Evolutionary conservation across 2,329 filamentous ascomycete genomes (phyloP), one percentile per base, ranked within the genome.

Genomic region (Microdochium trichocladiopsis): DNA sequence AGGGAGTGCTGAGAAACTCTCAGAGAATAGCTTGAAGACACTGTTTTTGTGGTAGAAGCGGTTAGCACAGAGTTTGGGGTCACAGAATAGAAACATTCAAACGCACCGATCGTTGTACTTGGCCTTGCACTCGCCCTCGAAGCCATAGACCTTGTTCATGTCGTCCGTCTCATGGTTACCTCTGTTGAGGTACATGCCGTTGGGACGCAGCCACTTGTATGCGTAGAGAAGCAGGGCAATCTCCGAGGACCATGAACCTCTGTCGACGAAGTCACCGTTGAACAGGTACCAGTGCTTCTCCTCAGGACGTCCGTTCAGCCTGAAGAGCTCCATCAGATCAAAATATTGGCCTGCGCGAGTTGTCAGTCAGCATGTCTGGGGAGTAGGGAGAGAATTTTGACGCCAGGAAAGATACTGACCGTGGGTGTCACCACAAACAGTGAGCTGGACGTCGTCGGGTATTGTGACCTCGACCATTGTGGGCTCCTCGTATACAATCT

Each of bases 111-210:
- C 94, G 68, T 90, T 96, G 72, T 99, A 99, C 74, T 99, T 99
- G 61, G 90, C 90, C 70, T 93, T 94, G 77, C 94, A 97, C 69
- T 99, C 94, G 66, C 94, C 94, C 71, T 99, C 94, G 63, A 99
- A 99, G 18, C 94, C 94, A 67, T 99, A 99, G 51, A 94, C 92
- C 59, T 90, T 85, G 77, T 99, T 99, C 94, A 99, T 99, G 71
- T 96, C 93, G 67, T 97, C 93, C 49, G 94, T 97, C 74, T 99
- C 94, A 72, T 99, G 94, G 72, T 99, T 99, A 61, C 94, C 94
- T 56, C 94, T 85, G 77, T 99, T 99, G 58, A 99, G 76, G 82
- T 95, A 97, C 78, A 99, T 93, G 51, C 78, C 83, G 45, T 84
- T 82, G 8, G 94, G 94, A 51, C 88, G 84, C 62, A 97, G 72